Conservation (phyloP, 345 rosid genomes). For the Eucalyptus brandiana region DNA sequence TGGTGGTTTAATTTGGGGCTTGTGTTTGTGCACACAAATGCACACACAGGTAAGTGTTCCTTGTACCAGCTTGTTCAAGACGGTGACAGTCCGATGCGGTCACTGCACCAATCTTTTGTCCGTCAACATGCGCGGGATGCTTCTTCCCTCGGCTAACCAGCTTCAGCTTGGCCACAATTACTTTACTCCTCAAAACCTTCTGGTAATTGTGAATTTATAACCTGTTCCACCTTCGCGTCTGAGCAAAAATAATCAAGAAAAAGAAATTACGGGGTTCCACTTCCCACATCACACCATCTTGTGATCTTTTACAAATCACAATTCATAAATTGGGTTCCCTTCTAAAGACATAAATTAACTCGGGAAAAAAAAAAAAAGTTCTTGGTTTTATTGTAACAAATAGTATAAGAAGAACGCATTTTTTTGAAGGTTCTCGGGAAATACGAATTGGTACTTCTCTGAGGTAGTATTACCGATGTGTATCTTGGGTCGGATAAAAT, state of each 20-base stretch:
- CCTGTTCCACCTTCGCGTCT: neutral
- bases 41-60: conserved; percentile 82
- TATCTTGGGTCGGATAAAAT: neutral
- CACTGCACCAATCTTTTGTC: conserved; percentile 91
- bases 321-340: neutral
- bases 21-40: neutral
- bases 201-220: conserved; percentile 14
- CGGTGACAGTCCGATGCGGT: conserved; percentile 92
- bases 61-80: conserved; percentile 89
- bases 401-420: neutral
- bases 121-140: conserved; percentile 59
- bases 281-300: neutral
- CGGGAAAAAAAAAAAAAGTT: neutral
- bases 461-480: neutral
- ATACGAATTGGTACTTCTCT: neutral
- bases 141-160: conserved; percentile 68
- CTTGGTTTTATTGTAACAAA: neutral
- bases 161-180: conserved; percentile 62
- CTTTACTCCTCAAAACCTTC: conserved; percentile 66
- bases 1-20: neutral
- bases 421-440: neutral
- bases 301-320: neutral
- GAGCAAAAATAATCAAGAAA: neutral
- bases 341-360: neutral
- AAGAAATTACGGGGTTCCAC: neutral